Conservation (phyloP, 169 alveolate genomes). For the Eimeria sp. region DNA sequence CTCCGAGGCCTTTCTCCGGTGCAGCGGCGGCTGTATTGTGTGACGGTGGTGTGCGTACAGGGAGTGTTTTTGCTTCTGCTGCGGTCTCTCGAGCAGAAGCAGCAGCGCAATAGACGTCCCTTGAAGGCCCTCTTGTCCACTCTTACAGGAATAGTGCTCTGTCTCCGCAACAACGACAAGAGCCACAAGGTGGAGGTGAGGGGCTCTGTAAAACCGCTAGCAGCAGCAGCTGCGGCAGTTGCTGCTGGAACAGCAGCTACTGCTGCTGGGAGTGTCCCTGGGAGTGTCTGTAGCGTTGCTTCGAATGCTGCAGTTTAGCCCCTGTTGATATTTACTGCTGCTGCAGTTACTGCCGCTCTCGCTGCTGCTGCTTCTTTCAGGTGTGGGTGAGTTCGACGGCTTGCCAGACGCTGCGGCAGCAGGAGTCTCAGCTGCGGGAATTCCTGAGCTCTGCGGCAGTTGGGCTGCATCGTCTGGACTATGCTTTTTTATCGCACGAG, state of each 20-base stretch:
- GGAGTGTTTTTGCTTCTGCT: constrained; percentile 42
- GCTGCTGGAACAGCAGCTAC: neutral
- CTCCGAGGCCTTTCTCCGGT: neutral
- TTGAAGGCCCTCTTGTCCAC: constrained; percentile 48
- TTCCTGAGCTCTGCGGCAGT: constrained; percentile 3
- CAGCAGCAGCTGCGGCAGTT: constrained; percentile 24
- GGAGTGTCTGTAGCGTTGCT: neutral
- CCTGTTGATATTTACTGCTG: neutral
- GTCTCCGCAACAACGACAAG: constrained; percentile 65
- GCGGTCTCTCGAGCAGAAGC: constrained; percentile 37
- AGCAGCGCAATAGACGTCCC: constrained; percentile 35
- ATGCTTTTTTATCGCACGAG: constrained; percentile 49
- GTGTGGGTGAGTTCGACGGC: constrained; percentile 66
- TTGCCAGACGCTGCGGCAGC: constrained; percentile 61
- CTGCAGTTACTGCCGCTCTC: constrained; percentile 26
- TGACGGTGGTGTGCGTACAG: constrained; percentile 12
- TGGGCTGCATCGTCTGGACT: constrained; percentile 35
- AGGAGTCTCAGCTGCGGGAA: constrained; percentile 68
- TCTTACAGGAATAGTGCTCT: constrained; percentile 50
- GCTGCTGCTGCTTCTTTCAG: constrained; percentile 30
- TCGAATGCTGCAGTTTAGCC: neutral
- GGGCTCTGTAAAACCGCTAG: neutral
- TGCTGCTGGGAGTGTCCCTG: neutral
- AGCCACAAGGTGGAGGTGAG: constrained; percentile 71
- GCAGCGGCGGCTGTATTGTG: constrained; percentile 11